A percentile compares a stretch with the other conserved stretches of the same genome.
These are phyloP conservation scores for Stephanodiscus minutulus DNA, from an alignment of 108 stramenopile genomes.

Conservation along the genomic window DNA sequence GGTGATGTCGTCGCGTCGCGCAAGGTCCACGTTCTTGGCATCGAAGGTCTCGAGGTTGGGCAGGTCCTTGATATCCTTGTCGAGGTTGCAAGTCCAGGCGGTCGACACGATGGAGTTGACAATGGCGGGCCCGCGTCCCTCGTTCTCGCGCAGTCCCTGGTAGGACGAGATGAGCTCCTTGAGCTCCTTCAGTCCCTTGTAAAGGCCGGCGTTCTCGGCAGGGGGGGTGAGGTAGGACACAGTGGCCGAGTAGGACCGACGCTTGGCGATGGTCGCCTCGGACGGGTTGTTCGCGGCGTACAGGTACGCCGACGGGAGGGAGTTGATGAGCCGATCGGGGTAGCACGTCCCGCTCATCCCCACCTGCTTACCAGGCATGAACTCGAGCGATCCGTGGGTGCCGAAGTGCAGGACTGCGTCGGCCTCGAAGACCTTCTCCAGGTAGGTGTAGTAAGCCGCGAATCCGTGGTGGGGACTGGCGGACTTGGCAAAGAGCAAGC, in stretches of 20 bases:
- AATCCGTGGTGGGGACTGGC: constrained; percentile 98
- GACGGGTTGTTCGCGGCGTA: constrained; percentile 99
- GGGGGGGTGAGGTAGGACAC: constrained; percentile 97
- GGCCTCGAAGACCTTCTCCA: constrained; percentile 95
- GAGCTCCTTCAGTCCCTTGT: constrained; percentile 97
- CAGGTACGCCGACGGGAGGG: constrained; percentile 93
- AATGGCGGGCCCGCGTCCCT: constrained; percentile 93
- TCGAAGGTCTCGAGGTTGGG: constrained; percentile 84
- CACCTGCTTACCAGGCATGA: constrained; percentile 99
- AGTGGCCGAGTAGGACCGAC: constrained; percentile 94
- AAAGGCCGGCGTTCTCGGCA: constrained; percentile 96
- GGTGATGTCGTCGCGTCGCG: constrained; percentile 84
- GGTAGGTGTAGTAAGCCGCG: constrained; percentile 97
- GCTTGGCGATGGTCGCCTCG: constrained; percentile 97
- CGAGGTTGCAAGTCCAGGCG: constrained; percentile 93
- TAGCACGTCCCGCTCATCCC: constrained; percentile 98
- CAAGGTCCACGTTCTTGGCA: constrained; percentile 76
- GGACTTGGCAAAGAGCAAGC: constrained; percentile 93
- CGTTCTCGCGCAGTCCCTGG: constrained; percentile 94
- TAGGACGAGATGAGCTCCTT: constrained; percentile 95
- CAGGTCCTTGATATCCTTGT: constrained; percentile 92
- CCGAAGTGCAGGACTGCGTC: constrained; percentile 97
- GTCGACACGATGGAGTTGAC: constrained; percentile 95
- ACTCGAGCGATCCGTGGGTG: constrained; percentile 94
- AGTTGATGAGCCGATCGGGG: constrained; percentile 96